Conservation (phyloP, 2,329 filamentous ascomycete genomes). For the Pseudogymnoascus sp. region DNA sequence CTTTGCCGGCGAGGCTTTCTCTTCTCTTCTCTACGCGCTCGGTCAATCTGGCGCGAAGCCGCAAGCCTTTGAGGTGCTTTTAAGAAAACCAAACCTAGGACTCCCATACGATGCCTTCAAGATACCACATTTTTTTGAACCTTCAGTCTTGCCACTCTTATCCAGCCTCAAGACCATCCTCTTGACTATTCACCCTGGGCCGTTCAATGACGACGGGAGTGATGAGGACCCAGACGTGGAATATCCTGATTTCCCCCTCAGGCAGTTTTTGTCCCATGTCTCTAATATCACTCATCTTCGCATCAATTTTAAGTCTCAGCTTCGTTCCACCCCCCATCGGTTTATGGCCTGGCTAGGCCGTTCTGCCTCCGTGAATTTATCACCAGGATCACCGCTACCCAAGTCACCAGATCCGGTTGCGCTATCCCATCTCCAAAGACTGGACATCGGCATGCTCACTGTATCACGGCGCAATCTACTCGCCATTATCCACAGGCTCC, state of each 20-base stretch:
- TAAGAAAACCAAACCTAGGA: constrained; percentile 23
- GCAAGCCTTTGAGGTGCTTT: constrained; percentile 41
- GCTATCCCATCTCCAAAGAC: constrained; percentile 31
- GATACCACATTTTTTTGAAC: constrained; percentile 34
- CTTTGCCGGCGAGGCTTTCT: constrained; percentile 32
- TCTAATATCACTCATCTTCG: constrained; percentile 44
- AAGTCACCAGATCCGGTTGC: constrained; percentile 22
- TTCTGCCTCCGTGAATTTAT: background rate
- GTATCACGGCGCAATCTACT: constrained; percentile 29
- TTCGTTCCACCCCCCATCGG: constrained; percentile 16
- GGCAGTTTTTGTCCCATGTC: constrained; percentile 27
- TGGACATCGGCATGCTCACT: constrained; percentile 38
- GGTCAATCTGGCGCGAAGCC: constrained; percentile 33
- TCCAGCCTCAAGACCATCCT: constrained; percentile 39
- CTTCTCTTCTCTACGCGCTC: constrained; percentile 36
- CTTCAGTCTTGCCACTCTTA: constrained; percentile 36
- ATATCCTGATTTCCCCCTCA: constrained; percentile 18
- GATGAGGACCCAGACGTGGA: constrained; percentile 14
- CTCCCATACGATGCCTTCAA: constrained; percentile 40
- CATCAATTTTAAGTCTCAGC: constrained; percentile 38
- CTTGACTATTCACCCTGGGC: constrained; percentile 28
- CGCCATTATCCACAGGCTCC: constrained; percentile 35
- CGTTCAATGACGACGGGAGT: constrained; percentile 7
- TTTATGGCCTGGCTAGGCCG: constrained; percentile 36
- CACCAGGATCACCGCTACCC: constrained; percentile 6